phyloP scores from a whole-genome alignment of 2,329 filamentous ascomycete species.

The Clarireedia sp. region DNA sequence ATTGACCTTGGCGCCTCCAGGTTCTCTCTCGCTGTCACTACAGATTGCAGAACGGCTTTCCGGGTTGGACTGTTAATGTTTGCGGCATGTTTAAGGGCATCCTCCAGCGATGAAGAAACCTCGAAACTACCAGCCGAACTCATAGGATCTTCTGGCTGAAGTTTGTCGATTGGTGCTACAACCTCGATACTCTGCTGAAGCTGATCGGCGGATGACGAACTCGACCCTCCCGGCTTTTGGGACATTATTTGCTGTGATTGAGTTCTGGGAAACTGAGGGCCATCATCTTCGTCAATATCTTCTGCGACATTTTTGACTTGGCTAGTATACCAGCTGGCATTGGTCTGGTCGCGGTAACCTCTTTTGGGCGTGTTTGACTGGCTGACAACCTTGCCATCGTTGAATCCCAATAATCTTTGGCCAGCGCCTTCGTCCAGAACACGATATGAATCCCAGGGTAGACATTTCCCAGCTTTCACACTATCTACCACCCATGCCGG shows the following conservation, averaged over 20 bases:
- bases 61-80: not conserved
- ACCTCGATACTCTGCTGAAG: constrained; percentile 5
- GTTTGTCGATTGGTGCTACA: not conserved
- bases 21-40: not conserved
- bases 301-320: constrained; percentile 49
- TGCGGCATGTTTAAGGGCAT: constrained; percentile 22
- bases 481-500: constrained; percentile 93
- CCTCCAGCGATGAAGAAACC: constrained; percentile 28
- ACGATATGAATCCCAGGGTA: constrained; percentile 81
- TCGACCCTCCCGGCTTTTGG: constrained; percentile 11
- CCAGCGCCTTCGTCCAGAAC: constrained; percentile 76
- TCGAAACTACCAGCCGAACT: constrained; percentile 25
- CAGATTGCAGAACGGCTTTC: not conserved
- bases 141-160: constrained; percentile 2
- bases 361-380: constrained; percentile 52
- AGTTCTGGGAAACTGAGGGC: constrained; percentile 25
- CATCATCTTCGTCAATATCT: constrained; percentile 36
- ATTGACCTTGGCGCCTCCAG: no score
- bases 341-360: constrained; percentile 74
- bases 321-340: constrained; percentile 72
- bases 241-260: constrained; percentile 10
- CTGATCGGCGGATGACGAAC: constrained; percentile 1
- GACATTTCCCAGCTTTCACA: constrained; percentile 66
- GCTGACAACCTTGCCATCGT: constrained; percentile 56
- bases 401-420: constrained; percentile 66